A percentile compares a stretch with the other conserved stretches of the same genome.
These are phyloP conservation scores for Kwoniella botswanensis DNA, from an alignment of 768 basidiomycete genomes.

Conservation along the genomic window DNA sequence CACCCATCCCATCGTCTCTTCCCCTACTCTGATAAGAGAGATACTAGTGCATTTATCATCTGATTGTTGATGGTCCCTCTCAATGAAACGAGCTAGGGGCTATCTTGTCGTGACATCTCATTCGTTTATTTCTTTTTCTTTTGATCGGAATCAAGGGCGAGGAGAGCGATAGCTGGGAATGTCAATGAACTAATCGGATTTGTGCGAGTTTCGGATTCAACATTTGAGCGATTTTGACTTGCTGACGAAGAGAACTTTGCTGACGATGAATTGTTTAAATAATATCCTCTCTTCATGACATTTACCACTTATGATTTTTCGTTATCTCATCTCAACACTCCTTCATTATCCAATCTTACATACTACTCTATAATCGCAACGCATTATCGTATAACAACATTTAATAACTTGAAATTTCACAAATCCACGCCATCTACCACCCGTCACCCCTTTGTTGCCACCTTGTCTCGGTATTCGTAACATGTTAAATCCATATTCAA, in stretches of 20 bases:
- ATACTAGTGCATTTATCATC: too few relatives aligned
- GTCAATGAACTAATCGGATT: not conserved
- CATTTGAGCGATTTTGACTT: not conserved
- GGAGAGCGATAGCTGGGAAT: not conserved
- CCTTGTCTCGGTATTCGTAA: not conserved
- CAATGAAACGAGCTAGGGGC: too few relatives aligned
- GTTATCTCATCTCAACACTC: too few relatives aligned
- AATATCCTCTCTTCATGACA: not conserved
- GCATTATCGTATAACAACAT: too few relatives aligned
- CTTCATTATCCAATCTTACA: too few relatives aligned
- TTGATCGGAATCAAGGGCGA: not conserved
- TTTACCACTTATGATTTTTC: too few relatives aligned
- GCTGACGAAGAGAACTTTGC: not conserved
- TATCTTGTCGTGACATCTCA: not conserved
- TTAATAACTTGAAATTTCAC: too few relatives aligned
- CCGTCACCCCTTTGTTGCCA: constrained; percentile 1
- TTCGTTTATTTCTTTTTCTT: not conserved
- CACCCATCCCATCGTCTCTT: not conserved
- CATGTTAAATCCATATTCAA: constrained; percentile 2
- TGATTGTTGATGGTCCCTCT: too few relatives aligned
- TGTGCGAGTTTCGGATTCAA: not conserved
- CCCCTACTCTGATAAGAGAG: too few relatives aligned
- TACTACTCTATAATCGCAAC: too few relatives aligned
- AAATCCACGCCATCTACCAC: too few relatives aligned
- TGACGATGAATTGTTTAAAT: not conserved